Evolutionary conservation across 2,329 filamentous ascomycete species (phyloP), one percentile per base, ranked within the genome.

Genomic region (Colletotrichum lindemuthianum): DNA sequence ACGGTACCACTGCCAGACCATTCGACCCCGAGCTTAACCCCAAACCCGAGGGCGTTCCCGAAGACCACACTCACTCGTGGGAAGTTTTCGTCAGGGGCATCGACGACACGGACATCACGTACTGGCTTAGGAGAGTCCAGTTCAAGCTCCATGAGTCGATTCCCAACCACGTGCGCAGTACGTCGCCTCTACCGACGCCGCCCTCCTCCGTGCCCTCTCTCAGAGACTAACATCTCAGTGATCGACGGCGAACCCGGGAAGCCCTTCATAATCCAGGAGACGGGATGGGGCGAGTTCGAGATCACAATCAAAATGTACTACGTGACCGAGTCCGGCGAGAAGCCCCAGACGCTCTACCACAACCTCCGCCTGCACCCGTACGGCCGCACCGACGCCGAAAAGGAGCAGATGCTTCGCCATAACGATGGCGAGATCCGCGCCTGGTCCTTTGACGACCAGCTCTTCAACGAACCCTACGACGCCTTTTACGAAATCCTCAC

Each of bases 131-230:
- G 63, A 95, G 97, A 72, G 95, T 99, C 1, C 94, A 97, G 76
- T 99, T 99, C 81, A 98, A 98, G 78, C 88, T 99, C 13, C 95
- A 97, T 83, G 94, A 98, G 78, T 97, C 95, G 9, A 98, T 97
- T 76, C 90, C 93, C 34, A 97, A 97, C 77, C 92, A 92, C 61
- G 86, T 96, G 24, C 91, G 96, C 70, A 97, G 87, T 86, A 76
- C 66, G 84, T 77, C 72, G 11, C 40, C 44, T 32, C 16, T n/a
- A 9, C 43, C n/a, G 13, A 5, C 43, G 24, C 43, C 43, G 6
- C 13, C 43, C 43, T 45, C 43, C 6, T 15, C 13, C 40, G 40
- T 13, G 40, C 40, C 3, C 13, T 12, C 12, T 8, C 15, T 12
- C 12, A n/a, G 11, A 12, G 45, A 55, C 70, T 76, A 49, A 72